A percentile compares a stretch with the other conserved stretches of the same genome.
Evolutionary conservation across 352 stramenopile genomes (phyloP).

Genomic region (Bremia lactucae): DNA sequence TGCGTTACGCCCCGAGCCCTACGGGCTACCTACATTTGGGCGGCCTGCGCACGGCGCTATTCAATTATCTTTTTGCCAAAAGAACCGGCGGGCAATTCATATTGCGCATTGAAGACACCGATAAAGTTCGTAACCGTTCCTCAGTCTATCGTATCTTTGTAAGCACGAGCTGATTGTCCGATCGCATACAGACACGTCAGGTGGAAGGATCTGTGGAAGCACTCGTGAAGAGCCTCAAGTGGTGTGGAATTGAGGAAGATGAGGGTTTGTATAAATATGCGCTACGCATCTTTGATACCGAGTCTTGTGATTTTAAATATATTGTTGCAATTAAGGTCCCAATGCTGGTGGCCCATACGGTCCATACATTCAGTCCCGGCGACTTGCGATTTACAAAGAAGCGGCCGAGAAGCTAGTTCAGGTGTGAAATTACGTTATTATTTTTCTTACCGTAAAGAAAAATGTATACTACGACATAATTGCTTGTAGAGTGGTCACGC

Average conservation of each 20-base stretch:
- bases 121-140: slow-evolving; percentile 43
- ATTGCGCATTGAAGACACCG: slow-evolving; percentile 89
- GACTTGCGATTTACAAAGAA: slow-evolving; percentile 89
- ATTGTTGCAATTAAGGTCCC: slow-evolving; percentile 65
- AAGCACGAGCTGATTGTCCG: slow-evolving; percentile 2
- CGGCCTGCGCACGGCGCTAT: slow-evolving; percentile 85
- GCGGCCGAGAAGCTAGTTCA: slow-evolving; percentile 84
- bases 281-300: no score
- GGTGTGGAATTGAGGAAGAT: slow-evolving; percentile 95
- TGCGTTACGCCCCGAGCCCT: slow-evolving; percentile 85
- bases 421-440: slow-evolving; percentile 13
- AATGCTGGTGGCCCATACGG: slow-evolving; percentile 83
- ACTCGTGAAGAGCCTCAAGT: slow-evolving; percentile 84
- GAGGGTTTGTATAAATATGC: slow-evolving; percentile 70
- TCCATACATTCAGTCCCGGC: slow-evolving; percentile 96
- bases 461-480: no score
- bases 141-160: neutral
- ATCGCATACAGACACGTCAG: slow-evolving; percentile 52
- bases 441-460: no score
- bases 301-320: no score
- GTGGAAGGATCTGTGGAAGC: slow-evolving; percentile 78
- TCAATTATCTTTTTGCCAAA: slow-evolving; percentile 89
- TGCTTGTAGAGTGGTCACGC: slow-evolving; percentile 76
- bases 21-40: slow-evolving; percentile 87
- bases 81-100: slow-evolving; percentile 78